Percentiles rank a stretch among this genome's conserved stretches.
Conservation (phyloP, 1,139 yeast species). For the Candida pseudoviswanathii region DNA sequence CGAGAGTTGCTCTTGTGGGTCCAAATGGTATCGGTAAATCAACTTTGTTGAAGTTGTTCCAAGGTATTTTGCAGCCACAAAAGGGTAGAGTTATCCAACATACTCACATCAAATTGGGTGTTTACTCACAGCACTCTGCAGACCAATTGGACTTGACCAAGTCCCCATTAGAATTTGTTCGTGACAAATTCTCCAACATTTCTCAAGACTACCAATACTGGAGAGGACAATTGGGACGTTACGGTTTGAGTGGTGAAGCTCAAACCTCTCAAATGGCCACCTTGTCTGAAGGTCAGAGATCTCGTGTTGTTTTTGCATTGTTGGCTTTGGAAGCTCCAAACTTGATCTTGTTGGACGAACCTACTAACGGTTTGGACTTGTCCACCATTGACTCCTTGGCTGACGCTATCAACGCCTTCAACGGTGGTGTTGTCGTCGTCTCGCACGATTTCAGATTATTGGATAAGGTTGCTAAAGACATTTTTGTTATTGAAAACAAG, state of each 20-base stretch:
- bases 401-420: conserved; percentile 89
- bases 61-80: conserved; percentile 89
- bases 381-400: conserved; percentile 98
- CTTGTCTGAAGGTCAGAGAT: conserved; percentile 97
- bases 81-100: conserved; percentile 95
- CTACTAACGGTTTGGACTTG: conserved; percentile 98
- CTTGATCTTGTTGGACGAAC: conserved; percentile 94
- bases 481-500: conserved; percentile 91
- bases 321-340: conserved; percentile 95
- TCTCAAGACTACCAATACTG: conserved; percentile 99
- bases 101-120: conserved; percentile 97
- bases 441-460: conserved; percentile 98
- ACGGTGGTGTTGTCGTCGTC: conserved; percentile 98
- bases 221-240: conserved; percentile 98
- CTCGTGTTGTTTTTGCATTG: conserved; percentile 96
- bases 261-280: conserved; percentile 99
- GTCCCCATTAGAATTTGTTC: conserved; percentile 94
- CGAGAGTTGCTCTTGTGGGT: conserved; percentile 96
- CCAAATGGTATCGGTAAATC: conserved; percentile 99
- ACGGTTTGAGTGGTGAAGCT: conserved; percentile 98
- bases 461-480: conserved; percentile 97
- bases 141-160: conserved; percentile 96
- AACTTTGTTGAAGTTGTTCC: conserved; percentile 92
- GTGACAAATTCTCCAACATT: conserved; percentile 84
- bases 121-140: conserved; percentile 97